Evolutionary conservation across 2,329 filamentous ascomycete species (phyloP).

Genomic region (Fusarium mundagurra): DNA sequence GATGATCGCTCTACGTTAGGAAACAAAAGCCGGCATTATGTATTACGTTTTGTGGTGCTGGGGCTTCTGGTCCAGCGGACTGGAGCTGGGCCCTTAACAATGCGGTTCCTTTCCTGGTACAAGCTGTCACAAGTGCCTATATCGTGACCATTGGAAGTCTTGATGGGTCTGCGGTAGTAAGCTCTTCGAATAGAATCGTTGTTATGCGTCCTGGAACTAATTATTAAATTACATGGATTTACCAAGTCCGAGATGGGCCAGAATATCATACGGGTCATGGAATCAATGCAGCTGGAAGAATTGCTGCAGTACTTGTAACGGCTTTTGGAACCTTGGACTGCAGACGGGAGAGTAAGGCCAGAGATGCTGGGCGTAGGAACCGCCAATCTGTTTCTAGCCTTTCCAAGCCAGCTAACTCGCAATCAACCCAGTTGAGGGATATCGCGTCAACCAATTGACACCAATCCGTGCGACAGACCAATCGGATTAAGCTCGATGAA

Average conservation of each 20-base stretch:
- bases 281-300: neutral
- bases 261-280: neutral
- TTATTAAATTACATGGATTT: neutral
- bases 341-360: neutral
- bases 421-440: no score
- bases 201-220: neutral
- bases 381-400: no score
- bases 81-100: slow-evolving; percentile 55
- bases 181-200: accelerated
- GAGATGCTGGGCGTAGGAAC: neutral
- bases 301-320: neutral
- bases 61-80: slow-evolving; percentile 68
- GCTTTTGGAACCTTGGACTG: neutral
- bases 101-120: slow-evolving; percentile 55
- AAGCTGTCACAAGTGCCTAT: slow-evolving; percentile 52
- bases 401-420: no score
- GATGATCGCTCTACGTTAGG: slow-evolving; percentile 41
- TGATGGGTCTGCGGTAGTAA: no score
- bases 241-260: neutral
- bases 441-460: no score
- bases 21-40: no score
- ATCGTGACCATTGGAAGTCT: slow-evolving; percentile 23
- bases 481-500: no score
- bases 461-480: no score
- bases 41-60: slow-evolving; percentile 72